Percentiles rank a stretch among this genome's conserved stretches.
These are phyloP conservation scores for Pseudogymnoascus sp. DNA, from an alignment of 2,329 filamentous ascomycete genomes.

Conservation along the genomic window DNA sequence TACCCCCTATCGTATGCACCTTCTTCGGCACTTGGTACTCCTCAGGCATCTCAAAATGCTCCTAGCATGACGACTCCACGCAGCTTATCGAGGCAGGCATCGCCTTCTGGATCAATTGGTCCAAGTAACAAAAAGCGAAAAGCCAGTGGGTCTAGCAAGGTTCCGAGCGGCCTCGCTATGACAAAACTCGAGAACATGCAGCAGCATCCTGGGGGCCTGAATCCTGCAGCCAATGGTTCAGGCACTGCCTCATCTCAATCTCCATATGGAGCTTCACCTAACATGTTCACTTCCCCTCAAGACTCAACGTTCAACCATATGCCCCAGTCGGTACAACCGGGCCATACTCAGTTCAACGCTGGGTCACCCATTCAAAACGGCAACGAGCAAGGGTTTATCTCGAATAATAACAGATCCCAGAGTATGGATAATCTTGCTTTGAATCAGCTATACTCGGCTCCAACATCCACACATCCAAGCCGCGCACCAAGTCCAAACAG, in stretches of 20 bases:
- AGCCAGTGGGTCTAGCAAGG: constrained; percentile 59
- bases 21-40: constrained; percentile 24
- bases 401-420: constrained; percentile 49
- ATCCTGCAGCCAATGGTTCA: constrained; percentile 30
- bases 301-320: constrained; percentile 24
- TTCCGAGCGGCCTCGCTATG: constrained; percentile 73
- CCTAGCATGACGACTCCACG: constrained; percentile 49
- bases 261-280: constrained; percentile 49
- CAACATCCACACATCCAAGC: constrained; percentile 66
- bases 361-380: constrained; percentile 61
- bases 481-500: constrained; percentile 67
- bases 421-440: constrained; percentile 60
- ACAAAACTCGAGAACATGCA: constrained; percentile 61
- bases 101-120: constrained; percentile 57
- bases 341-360: constrained; percentile 42
- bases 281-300: constrained; percentile 37
- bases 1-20: constrained; percentile 29
- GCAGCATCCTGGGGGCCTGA: constrained; percentile 5
- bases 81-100: constrained; percentile 65
- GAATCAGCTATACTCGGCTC: constrained; percentile 62
- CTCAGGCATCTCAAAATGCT: constrained; percentile 23
- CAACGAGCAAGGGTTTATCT: constrained; percentile 51
- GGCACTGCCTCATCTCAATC: constrained; percentile 32
- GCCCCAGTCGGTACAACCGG: constrained; percentile 17
- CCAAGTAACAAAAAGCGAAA: constrained; percentile 77